Evolutionary conservation across 148 eudicot species (phyloP), one percentile per base, ranked within the genome.

Genomic region (Pouteria glomerata): DNA sequence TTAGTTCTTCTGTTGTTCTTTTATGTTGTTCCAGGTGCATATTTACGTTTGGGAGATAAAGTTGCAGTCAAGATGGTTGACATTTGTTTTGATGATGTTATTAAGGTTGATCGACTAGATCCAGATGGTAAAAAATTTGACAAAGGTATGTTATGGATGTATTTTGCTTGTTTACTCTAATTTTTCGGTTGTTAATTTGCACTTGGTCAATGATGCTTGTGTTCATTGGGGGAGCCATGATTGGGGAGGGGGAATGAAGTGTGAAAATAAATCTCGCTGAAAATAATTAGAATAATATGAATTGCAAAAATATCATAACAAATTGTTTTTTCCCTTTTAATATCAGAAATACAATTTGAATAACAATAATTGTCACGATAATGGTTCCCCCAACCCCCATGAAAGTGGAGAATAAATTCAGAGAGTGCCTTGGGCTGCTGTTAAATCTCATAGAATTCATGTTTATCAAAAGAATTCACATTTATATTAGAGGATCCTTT

Each of bases 41-140:
- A 60, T 26, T 50, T 41, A 42, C 33, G 31, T 50, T 51, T 41
- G 26, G 34, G 53, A 53, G 68, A 21, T 37, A 34, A 26, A 62
- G 18, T 62, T 69, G 74, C 63, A 39, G 44, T 51, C 27, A 42
- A 66, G 67, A 85, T 85, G 85, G 72, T 57, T 34, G 66, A 56
- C 0, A 66, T 82, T 15, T 71, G 61, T 58, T 80, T 85, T 70
- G 88, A 85, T 58, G 88, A 85, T 42, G 55, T 70, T 27, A 77
- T 85, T 45, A 70, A 79, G 66, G 84, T 85, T 50, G 27, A 45
- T 24, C 35, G 63, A 16, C 41, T 74, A 14, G 82, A 82, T 62
- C 70, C 72, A 27, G 80, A 76, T 65, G 78, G 77, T 50, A 77
- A 85, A 72, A 75, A 65, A 33, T 85, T 72, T 73, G 88, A 85